Evolutionary conservation across 208 protist genomes (phyloP).

Genomic region (Acanthamoeba lenticulata): DNA sequence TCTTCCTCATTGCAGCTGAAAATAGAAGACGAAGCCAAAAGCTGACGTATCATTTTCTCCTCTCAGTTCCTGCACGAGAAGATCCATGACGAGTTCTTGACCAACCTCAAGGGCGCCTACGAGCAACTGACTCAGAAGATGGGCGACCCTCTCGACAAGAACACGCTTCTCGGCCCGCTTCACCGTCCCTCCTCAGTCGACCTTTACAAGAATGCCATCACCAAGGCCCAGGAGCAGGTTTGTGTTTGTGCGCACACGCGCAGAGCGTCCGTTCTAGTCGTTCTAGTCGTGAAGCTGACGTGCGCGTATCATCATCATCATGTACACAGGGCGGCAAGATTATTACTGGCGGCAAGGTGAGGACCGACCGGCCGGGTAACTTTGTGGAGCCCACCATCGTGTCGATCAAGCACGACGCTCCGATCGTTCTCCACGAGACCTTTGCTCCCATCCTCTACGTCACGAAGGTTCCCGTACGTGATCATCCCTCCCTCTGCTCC

Average conservation of each 20-base stretch:
- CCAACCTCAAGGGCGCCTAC: conserved; percentile 82
- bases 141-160: conserved; percentile 82
- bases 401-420: conserved; percentile 69
- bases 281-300: not conserved
- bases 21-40: not conserved
- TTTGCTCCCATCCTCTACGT: conserved; percentile 89
- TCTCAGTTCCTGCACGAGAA: conserved; percentile 83
- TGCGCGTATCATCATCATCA: not conserved
- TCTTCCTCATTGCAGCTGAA: not conserved
- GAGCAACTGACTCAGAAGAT: conserved; percentile 75
- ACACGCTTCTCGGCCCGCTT: conserved; percentile 83
- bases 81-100: conserved; percentile 81
- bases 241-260: not conserved
- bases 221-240: conserved; percentile 73
- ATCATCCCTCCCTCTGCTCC: not conserved
- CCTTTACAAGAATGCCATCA: conserved; percentile 80
- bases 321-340: conserved; percentile 78
- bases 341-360: conserved; percentile 82
- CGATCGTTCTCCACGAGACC: conserved; percentile 83
- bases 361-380: conserved; percentile 73
- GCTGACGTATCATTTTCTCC: not conserved
- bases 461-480: conserved; percentile 82
- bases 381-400: conserved; percentile 89
- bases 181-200: conserved; percentile 85
- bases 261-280: not conserved